Base-by-base conservation (phyloP, 2,329 filamentous ascomycete species). In the Alternaria conjuncta region DNA sequence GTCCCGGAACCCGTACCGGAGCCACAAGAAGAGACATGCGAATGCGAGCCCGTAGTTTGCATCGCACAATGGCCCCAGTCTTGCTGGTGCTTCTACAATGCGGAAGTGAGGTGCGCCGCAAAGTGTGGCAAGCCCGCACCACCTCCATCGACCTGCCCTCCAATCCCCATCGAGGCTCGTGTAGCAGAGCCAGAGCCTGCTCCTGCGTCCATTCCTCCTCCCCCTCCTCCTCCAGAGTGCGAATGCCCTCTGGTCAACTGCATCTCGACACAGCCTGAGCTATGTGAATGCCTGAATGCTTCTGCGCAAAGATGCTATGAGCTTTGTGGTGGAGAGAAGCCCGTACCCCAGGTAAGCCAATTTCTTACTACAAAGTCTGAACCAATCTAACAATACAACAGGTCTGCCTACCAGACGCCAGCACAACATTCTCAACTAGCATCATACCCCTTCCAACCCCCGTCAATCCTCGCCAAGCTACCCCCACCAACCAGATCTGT, bases 261-360 rank as follows among this genome's bases (percentile, higher is more conserved):
- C 55, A 45, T 65, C 2, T 65, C 71, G 47, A 21, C 65, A 9
- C 76, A 64, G 62, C 76, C 77, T 8, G 57, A 75, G n/a, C 70
- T 68, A 13, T 79, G 77, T 64, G 64, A 73, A 49, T 79, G 77
- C 55, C 57, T 45, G 9, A 78, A 79, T 44, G 67, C 64, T n/a
- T 65, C 63, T 12, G 53, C 58, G 5, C 67, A 68, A 10, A 20
- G 67, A 6, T 45, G 41, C 8, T 75, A 67, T 23, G 46, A 71
- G 6, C 67, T 71, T 28, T 79, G 77, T 57, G 75, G 77, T 8
- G 75, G 76, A 4, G 26, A 41, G 8, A 62, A 63, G 15, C 70
- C 71, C 1, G 15, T 49, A 1, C 44, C 61, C 2, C 47, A 63
- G 25, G 71, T 73, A 62, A 21, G 3, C 21, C 4, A n/a, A 9